These are phyloP conservation scores for Sanguinoderma infundibulare DNA, from an alignment of 1,284 basidiomycete genomes.

Conservation along the genomic window DNA sequence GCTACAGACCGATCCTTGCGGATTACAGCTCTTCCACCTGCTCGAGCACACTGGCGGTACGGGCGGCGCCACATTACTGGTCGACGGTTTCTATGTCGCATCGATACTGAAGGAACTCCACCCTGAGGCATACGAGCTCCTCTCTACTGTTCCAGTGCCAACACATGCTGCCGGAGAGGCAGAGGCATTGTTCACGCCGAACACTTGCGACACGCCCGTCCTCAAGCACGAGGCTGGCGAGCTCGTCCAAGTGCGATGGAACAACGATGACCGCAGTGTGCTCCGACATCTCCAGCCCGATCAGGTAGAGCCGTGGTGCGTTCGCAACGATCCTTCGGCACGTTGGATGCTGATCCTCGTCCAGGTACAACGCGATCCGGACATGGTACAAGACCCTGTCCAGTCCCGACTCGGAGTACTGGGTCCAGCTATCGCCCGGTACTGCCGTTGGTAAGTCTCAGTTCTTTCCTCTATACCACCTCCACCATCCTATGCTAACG, in stretches of 20 bases:
- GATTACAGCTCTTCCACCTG: constrained; percentile 94
- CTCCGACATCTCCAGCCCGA: constrained; percentile 63
- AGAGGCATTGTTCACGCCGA: constrained; percentile 66
- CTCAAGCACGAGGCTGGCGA: constrained; percentile 76
- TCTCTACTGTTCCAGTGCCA: constrained; percentile 75
- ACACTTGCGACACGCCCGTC: constrained; percentile 63
- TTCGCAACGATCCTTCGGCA: background rate
- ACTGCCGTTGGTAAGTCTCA: constrained; percentile 81
- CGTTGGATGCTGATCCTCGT: background rate
- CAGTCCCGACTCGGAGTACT: constrained; percentile 86
- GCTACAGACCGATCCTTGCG: constrained; percentile 84
- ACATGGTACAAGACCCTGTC: constrained; percentile 81
- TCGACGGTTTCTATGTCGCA: constrained; percentile 95
- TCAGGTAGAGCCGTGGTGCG: constrained; percentile 74
- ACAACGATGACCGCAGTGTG: constrained; percentile 92
- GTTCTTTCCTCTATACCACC: constrained; percentile 36
- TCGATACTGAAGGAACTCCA: constrained; percentile 76
- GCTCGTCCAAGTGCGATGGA: constrained; percentile 87
- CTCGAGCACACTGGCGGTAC: constrained; percentile 83
- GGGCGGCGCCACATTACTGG: constrained; percentile 89
- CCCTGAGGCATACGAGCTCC: constrained; percentile 73
- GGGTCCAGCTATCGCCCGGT: constrained; percentile 87
- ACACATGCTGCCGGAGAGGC: constrained; percentile 90
- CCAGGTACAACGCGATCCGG: constrained; percentile 83
- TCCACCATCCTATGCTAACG: background rate